These are phyloP conservation scores for Diplosphaera chodatii DNA, from an alignment of 139 green algal genomes.

Conservation along the genomic window DNA sequence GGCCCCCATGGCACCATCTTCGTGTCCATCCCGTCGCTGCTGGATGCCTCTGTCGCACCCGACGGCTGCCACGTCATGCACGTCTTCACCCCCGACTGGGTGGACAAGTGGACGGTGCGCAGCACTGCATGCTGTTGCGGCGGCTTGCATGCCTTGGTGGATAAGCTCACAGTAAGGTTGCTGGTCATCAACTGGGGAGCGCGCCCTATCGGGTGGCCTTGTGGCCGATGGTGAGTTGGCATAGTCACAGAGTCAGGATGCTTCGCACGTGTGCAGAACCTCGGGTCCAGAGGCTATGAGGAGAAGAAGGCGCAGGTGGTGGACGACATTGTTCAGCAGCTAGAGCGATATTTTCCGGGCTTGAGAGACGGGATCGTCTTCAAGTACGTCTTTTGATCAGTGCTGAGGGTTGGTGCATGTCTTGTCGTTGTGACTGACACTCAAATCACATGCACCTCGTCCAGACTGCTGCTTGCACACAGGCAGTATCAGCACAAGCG, in stretches of 20 bases:
- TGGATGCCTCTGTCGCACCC: slow-evolving; percentile 83
- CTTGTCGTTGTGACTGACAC: no score
- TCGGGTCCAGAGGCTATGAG: slow-evolving; percentile 46
- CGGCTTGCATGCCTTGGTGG: no score
- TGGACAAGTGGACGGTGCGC: slow-evolving; percentile 74
- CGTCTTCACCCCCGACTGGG: slow-evolving; percentile 93
- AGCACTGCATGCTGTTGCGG: no score
- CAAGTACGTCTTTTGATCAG: slow-evolving; percentile 35
- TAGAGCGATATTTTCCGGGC: slow-evolving; percentile 81
- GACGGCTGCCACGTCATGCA: slow-evolving; percentile 82
- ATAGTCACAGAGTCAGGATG: no score
- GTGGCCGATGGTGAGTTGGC: no score
- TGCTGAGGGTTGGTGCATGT: no score
- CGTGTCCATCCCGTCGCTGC: slow-evolving; percentile 86
- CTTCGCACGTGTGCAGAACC: slow-evolving; percentile 14
- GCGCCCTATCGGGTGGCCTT: no score
- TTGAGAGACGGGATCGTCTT: slow-evolving; percentile 60
- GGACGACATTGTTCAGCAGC: slow-evolving; percentile 58
- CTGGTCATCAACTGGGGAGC: no score
- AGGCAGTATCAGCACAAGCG: no score
- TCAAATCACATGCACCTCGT: no score
- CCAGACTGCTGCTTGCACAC: no score
- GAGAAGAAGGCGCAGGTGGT: slow-evolving; percentile 74
- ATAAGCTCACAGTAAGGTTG: no score
- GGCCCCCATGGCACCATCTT: slow-evolving; percentile 84